phyloP scores from a whole-genome alignment of 257 asterid genomes.

The Fraxinus excelsior region DNA sequence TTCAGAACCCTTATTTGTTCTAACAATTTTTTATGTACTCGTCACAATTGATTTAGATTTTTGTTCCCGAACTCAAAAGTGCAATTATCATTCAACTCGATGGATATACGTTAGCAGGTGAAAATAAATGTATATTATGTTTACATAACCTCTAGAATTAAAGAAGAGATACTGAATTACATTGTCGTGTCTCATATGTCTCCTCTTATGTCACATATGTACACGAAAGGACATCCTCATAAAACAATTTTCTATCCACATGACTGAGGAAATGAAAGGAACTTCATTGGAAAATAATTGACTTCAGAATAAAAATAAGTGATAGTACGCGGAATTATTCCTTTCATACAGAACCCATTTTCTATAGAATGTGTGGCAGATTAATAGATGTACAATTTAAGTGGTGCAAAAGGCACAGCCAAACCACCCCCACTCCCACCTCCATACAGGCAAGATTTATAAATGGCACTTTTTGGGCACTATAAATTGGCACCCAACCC shows the following conservation, averaged over 20 bases:
- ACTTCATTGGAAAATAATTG: constrained; percentile 3
- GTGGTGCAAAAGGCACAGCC: constrained; percentile 46
- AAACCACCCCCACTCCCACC: constrained; percentile 1
- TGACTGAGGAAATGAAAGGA: constrained; percentile 18
- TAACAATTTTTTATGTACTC: no score
- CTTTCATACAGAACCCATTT: constrained; percentile 11
- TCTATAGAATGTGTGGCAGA: constrained; percentile 26
- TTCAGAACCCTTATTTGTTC: not conserved
- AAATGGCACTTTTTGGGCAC: constrained; percentile 55
- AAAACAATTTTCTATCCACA: constrained; percentile 9
- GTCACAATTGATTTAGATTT: no score
- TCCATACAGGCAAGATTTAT: constrained; percentile 22
- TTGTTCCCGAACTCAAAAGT: no score
- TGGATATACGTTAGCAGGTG: no score
- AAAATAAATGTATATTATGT: no score
- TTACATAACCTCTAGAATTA: not conserved
- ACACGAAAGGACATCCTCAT: constrained; percentile 1
- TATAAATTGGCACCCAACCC: constrained; percentile 68
- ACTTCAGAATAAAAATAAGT: not conserved
- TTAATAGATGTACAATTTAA: constrained; percentile 45
- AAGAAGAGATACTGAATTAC: not conserved
- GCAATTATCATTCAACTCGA: no score
- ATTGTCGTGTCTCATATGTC: not conserved
- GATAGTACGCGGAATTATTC: constrained; percentile 17
- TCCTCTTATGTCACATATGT: constrained; percentile 6